A percentile compares a stretch with the other conserved stretches of the same genome.
phyloP scores from a whole-genome alignment of 768 basidiomycete genomes.

The Antrodiella citrinella region DNA sequence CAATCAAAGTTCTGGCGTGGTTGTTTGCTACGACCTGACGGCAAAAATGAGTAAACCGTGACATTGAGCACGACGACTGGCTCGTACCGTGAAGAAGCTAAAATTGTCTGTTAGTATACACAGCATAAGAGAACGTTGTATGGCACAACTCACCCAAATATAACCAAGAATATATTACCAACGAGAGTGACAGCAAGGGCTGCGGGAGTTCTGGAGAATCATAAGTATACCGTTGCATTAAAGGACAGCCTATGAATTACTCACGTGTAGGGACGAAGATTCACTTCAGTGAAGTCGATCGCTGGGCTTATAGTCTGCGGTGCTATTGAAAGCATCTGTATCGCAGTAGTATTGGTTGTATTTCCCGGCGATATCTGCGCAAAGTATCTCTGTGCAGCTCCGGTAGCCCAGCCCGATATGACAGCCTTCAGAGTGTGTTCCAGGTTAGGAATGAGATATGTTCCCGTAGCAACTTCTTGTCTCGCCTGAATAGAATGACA shows the following conservation, averaged over 20 bases:
- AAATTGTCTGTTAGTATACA: no score
- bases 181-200: conserved; percentile 37
- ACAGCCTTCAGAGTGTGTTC: conserved; percentile 17
- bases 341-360: conserved; percentile 29
- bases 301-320: conserved; percentile 30
- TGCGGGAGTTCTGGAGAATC: conserved; percentile 21
- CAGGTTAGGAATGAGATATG: conserved; percentile 30
- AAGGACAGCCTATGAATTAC: neutral
- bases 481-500: conserved; percentile 18
- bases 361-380: conserved; percentile 19
- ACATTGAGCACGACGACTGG: no score
- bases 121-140: no score
- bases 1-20: conserved; percentile 23
- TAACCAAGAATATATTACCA: conserved; percentile 27
- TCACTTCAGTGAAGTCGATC: conserved; percentile 27
- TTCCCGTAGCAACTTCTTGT: conserved; percentile 32
- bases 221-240: neutral
- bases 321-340: conserved; percentile 28
- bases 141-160: conserved; percentile 22
- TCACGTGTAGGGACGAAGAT: conserved; percentile 31
- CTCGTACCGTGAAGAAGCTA: conserved; percentile 20
- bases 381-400: conserved; percentile 17
- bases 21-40: conserved; percentile 25
- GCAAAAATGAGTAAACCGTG: conserved; percentile 5
- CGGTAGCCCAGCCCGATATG: conserved; percentile 16